Percentiles rank a stretch among this genome's conserved stretches.
phyloP scores from a whole-genome alignment of 345 rosid genomes.

The Anastatica hierochuntica region DNA sequence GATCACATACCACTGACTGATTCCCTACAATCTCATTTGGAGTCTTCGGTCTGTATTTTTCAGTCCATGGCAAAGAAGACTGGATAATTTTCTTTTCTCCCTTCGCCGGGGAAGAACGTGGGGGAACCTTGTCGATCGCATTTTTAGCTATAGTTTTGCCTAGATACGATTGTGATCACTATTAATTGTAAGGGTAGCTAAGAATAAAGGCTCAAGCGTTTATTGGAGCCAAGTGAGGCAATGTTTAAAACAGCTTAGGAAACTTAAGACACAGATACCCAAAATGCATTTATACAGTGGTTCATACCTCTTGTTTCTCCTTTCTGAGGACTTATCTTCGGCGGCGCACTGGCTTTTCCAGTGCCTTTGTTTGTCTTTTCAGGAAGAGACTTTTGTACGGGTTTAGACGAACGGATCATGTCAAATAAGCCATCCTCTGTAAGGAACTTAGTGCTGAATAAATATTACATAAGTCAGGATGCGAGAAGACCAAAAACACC shows the following conservation, averaged over 20 bases:
- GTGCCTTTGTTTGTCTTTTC: conserved; percentile 33
- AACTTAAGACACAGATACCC: conserved; percentile 9
- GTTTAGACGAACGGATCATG: conserved; percentile 62
- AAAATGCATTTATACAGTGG: conserved; percentile 13
- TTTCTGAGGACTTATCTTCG: conserved; percentile 52
- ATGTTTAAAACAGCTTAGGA: neutral
- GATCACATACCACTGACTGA: conserved; percentile 54
- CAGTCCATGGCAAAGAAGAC: conserved; percentile 71
- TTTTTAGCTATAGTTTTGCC: conserved; percentile 32
- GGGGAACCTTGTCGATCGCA: conserved; percentile 26
- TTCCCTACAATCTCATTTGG: conserved; percentile 89
- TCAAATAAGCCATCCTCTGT: conserved; percentile 91
- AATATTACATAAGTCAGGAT: conserved; percentile 18
- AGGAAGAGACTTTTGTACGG: conserved; percentile 29
- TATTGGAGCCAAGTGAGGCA: conserved; percentile 6
- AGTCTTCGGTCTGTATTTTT: conserved; percentile 76
- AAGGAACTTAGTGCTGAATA: conserved; percentile 61
- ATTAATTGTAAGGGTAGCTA: neutral
- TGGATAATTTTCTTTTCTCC: conserved; percentile 35
- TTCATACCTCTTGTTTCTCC: conserved; percentile 47
- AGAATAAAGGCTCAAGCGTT: conserved; percentile 7
- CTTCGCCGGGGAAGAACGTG: conserved; percentile 31
- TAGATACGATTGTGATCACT: conserved; percentile 8
- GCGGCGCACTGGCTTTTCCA: conserved; percentile 29
- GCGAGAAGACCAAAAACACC: conserved; percentile 8